Base-by-base conservation (phyloP, 495 filamentous ascomycete genomes). In the Penicillium paxilli region DNA sequence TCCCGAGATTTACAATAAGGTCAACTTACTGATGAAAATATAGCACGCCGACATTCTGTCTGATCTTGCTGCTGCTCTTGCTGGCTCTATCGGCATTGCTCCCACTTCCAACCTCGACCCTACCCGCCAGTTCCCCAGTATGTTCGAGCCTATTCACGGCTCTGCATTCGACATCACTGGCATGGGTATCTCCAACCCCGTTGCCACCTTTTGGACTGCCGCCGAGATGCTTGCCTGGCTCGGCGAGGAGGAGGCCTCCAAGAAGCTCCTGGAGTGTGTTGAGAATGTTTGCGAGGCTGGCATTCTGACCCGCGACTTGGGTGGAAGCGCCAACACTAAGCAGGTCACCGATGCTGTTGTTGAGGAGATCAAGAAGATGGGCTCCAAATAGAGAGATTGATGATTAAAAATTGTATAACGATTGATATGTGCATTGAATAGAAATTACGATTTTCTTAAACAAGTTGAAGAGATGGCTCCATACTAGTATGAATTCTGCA, bases 131-230 rank as follows among this genome's bases (percentile, higher is more conserved):
- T 73, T 79, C 51, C 84, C 85, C 2, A 81, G 76, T 42, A 85
- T 88, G 79, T 88, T 88, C 55, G 83, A 87, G 75, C 83, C 83
- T 0, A 86, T 87, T 41, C 84, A 87, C 55, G 83, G 84, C 7
- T 81, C 77, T n/a, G 84, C 84, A 1, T 86, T 86, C 12, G 87
- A 90, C 58, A 89, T 91, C 49, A 83, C 84, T 2, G 87, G 87
- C 0, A 85, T 84, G 65, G 86, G 86, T 0, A 73, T 88, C 32
- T 87, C 87, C 10, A 90, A 91, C 64, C 87, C 87, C 0, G 78
- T 90, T 0, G 87, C 78, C 7, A 86, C 85, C 0, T 85, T 89
- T 65, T 88, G 85, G 86, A 84, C 81, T 4, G 83, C 79, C 5
- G 80, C 81, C 1, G 85, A 88, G 65, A 89, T 88, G 86, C 71